phyloP scores from a whole-genome alignment of 768 basidiomycete genomes.

The Daedaleopsis sinensis region DNA sequence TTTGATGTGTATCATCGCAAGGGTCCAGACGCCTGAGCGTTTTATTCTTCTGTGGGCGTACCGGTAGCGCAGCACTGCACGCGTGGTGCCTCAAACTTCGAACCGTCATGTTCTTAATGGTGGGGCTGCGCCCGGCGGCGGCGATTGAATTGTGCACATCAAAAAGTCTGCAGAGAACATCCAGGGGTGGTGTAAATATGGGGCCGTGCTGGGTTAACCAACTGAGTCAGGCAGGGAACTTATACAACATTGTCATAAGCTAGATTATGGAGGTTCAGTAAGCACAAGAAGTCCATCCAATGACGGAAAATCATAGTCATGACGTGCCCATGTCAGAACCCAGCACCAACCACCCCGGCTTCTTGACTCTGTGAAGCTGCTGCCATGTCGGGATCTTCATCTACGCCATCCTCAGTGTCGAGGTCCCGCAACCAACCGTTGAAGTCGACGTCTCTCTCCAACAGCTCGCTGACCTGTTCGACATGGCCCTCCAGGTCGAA shows the following conservation, averaged over 20 bases:
- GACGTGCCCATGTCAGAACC: neutral
- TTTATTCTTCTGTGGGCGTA: neutral
- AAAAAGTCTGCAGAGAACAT: neutral
- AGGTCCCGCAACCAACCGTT: conserved; percentile 53
- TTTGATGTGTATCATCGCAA: neutral
- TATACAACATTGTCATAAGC: conserved; percentile 7
- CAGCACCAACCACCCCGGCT: neutral
- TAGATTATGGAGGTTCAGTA: neutral
- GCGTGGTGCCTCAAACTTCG: neutral
- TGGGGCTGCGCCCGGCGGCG: neutral
- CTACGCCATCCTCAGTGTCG: conserved; percentile 26
- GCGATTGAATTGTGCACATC: neutral
- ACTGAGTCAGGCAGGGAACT: neutral
- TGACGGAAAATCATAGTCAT: neutral
- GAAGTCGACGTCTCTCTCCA: conserved; percentile 63
- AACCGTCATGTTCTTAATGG: neutral
- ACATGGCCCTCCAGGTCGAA: conserved; percentile 59
- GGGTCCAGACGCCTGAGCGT: neutral
- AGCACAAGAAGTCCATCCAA: neutral
- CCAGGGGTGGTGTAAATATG: neutral
- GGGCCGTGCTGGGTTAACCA: neutral
- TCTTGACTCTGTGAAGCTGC: neutral
- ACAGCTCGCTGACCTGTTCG: conserved; percentile 52
- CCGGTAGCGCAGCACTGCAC: neutral
- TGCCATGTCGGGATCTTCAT: conserved; percentile 10